Base-by-base conservation (phyloP, 805 yeast species). In the Monosporozyma siamensis region DNA sequence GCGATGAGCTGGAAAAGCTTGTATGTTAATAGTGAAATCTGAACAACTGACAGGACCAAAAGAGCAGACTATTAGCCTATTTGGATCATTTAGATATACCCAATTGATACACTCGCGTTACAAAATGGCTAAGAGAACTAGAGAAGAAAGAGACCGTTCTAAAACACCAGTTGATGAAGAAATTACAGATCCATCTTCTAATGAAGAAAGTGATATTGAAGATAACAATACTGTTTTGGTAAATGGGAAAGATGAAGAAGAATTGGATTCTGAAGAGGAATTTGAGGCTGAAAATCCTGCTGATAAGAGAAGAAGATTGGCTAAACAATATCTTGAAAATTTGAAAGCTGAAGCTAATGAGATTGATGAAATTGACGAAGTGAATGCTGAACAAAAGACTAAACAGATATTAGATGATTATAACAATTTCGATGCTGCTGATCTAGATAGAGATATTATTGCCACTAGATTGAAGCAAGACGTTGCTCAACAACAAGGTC, bases 241-340 rank as follows among this genome's bases (percentile, higher is more conserved):
- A 2, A 67, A 57, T 9, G 67, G 51, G 4, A 59, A 53, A 9
- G 65, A 59, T 8, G 73, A 68, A 31, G 71, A 67, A 20, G 69
- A 66, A n/a, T 48, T 74, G 18, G 76, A 74, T 12, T 78, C 82
- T 11, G 90, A 82, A 25, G 92, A 80, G 50, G 94, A 82, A 51
- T 77, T 78, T 49, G 77, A 68, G 12, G 72, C 70, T 14, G 97
- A 90, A 63, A 76, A 77, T 38, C 94, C 89, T 7, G 94, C 95
- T 0, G 98, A 92, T 56, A 88, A 86, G 64, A 77, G 98, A 64
- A 77, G 98, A 65, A 71, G 97, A 56, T 71, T 92, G 46, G 97
- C 97, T 14, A 88, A 88, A 63, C 92, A 89, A 63, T 92, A 92
- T 62, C 68, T 92, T 48, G 88, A 82, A 37, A 83, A 82, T 55